A percentile compares a stretch with the other conserved stretches of the same genome.
These are phyloP conservation scores for Phoma sp. DNA, from an alignment of 2,329 filamentous ascomycete species.

Conservation along the genomic window DNA sequence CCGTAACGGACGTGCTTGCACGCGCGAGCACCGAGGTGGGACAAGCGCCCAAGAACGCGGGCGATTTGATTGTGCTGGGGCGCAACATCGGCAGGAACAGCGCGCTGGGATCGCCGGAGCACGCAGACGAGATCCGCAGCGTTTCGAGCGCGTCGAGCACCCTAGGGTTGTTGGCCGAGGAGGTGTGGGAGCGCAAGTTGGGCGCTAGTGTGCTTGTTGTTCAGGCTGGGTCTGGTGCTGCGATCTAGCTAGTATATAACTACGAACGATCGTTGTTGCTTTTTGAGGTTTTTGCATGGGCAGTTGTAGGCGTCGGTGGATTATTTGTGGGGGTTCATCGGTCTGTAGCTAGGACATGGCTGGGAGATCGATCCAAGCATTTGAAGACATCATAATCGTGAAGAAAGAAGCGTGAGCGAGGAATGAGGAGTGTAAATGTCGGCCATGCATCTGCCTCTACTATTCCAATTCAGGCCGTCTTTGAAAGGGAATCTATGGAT, in stretches of 20 bases:
- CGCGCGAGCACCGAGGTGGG: constrained; percentile 66
- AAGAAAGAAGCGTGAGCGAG: background rate
- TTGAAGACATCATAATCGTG: background rate
- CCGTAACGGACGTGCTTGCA: constrained; percentile 56
- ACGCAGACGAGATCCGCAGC: constrained; percentile 51
- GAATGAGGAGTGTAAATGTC: background rate
- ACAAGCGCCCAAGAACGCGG: constrained; percentile 67
- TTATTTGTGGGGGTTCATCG: background rate
- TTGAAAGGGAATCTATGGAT: constrained; percentile 38
- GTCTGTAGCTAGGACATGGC: background rate
- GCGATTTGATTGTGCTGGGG: constrained; percentile 74
- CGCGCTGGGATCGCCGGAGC: constrained; percentile 40
- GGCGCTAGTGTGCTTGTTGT: constrained; percentile 73
- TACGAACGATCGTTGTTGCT: too few species aligned
- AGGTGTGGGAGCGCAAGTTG: constrained; percentile 64
- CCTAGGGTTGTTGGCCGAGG: constrained; percentile 66
- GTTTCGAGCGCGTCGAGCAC: constrained; percentile 49
- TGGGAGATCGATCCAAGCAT: background rate
- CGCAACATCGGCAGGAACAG: constrained; percentile 49
- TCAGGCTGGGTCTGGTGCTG: constrained; percentile 57
- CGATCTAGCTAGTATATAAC: background rate
- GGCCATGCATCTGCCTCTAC: background rate
- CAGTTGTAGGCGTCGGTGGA: too few species aligned
- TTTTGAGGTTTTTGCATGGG: too few species aligned
- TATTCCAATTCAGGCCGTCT: constrained; percentile 9